Evolutionary conservation across 768 basidiomycete genomes (phyloP), one percentile per base, ranked within the genome.

Genomic region (Lactifluus piperatus): DNA sequence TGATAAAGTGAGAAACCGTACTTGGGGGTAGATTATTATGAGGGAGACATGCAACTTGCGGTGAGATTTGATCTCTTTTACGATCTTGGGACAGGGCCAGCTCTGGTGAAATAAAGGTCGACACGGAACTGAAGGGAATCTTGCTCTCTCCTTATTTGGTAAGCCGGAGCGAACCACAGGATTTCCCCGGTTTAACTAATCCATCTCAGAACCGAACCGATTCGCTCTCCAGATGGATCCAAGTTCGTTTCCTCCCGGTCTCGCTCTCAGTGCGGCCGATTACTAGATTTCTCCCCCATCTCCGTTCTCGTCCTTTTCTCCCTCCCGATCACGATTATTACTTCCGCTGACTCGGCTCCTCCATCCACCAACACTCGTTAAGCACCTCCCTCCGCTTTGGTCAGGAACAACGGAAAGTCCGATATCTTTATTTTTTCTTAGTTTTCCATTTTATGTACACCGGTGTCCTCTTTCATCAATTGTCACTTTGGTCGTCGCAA

Each of bases 51-150:
- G 49, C 59, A 51, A 56, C 45, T 54, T 24, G 43, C 43, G 22
- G 22, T 44, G 44, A 55, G 54, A 55, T 46, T 47, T 56, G 60
- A 61, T 61, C 59, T 60, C 59, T 60, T 60, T 60, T 60, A 61
- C 60, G 60, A 61, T 61, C 60, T 61, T 56, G 29, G 60, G 53
- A 29, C 41, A 50, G 41, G 58, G 41, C 46, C 54, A 48, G 39
- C 34, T 34, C 58, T 59, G 58, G 54, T 53, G 59, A 60, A 60
- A 56, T 60, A 60, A 60, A 56, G 44, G 48, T 24, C 53, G 58
- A 56, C 26, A 41, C 60, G 60, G 60, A 61, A 47, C 54, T 55
- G 47, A 32, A 54, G 39, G 53, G 58, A 55, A 60, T 55, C 54
- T 60, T 51, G 41, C 44, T 18, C 55, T 43, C 14, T 37, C 58